phyloP scores from a whole-genome alignment of 139 green algal genomes.

The Nannochloris sp. region DNA sequence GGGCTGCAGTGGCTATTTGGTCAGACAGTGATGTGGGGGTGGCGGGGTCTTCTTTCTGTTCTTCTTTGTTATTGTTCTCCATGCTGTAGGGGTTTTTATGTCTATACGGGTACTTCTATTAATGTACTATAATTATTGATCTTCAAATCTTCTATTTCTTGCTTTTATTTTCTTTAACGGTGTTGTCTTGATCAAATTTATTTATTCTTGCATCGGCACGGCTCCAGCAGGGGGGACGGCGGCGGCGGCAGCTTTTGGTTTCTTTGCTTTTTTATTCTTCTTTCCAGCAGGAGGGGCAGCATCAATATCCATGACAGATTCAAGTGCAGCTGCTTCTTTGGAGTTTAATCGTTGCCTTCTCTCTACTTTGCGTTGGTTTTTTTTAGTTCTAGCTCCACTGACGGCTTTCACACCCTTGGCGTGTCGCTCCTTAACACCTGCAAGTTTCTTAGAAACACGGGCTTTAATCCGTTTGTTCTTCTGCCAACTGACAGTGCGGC shows the following conservation, averaged over 20 bases:
- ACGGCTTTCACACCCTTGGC: slow-evolving; percentile 6
- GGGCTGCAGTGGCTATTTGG: slow-evolving; percentile 24
- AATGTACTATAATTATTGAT: no score
- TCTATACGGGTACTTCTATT: no score
- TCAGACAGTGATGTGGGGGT: no score
- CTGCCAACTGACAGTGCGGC: slow-evolving; percentile 18
- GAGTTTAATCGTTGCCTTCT: not conserved
- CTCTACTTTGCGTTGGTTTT: slow-evolving; percentile 18
- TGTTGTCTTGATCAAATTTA: no score
- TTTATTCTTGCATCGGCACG: slow-evolving; percentile 21
- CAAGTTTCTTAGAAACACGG: slow-evolving; percentile 17
- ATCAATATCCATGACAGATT: slow-evolving; percentile 34
- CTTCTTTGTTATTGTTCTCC: no score
- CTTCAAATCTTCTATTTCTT: no score
- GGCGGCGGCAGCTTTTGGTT: not conserved
- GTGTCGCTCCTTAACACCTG: not conserved
- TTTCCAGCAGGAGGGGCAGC: not conserved
- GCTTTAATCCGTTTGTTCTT: slow-evolving; percentile 17
- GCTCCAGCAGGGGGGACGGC: no score
- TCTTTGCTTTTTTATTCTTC: slow-evolving; percentile 1
- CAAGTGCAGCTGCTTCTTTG: slow-evolving; percentile 40
- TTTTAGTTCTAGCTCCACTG: slow-evolving; percentile 20
- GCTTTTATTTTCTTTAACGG: no score
- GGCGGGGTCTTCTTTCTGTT: no score
- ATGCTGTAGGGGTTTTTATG: no score